phyloP scores from a whole-genome alignment of 768 basidiomycete species.

The Tulasnella sp. region DNA sequence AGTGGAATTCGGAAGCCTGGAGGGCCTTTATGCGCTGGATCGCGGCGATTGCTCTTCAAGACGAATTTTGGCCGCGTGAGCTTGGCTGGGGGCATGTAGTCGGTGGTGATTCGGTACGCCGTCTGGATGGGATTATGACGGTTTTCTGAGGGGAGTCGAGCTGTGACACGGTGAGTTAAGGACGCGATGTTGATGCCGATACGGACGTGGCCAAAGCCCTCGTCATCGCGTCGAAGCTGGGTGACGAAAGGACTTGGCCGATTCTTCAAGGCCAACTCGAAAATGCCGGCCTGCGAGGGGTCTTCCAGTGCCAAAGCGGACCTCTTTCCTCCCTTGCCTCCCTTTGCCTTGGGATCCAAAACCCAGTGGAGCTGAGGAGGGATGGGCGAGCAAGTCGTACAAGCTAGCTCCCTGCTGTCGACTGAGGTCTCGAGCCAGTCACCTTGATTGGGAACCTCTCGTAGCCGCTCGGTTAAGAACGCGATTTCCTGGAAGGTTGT shows the following conservation, averaged over 20 bases:
- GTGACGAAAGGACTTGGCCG: conserved; percentile 85
- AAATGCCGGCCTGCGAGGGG: conserved; percentile 78
- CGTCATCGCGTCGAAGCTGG: conserved; percentile 60
- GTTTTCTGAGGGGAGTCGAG: conserved; percentile 62
- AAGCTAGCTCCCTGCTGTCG: conserved; percentile 46
- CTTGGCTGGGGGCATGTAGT: conserved; percentile 62
- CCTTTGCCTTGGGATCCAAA: conserved; percentile 1
- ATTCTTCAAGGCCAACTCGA: conserved; percentile 80
- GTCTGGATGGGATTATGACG: conserved; percentile 46
- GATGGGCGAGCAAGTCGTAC: conserved; percentile 76
- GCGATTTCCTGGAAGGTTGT: conserved; percentile 73
- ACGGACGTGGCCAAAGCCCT: conserved; percentile 63
- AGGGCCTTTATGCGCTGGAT: conserved; percentile 68
- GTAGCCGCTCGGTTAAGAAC: conserved; percentile 83
- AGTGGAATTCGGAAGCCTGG: conserved; percentile 70
- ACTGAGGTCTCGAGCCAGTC: conserved; percentile 62
- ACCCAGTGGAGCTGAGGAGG: conserved; percentile 75
- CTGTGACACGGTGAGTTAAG: conserved; percentile 77
- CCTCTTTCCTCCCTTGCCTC: conserved; percentile 33
- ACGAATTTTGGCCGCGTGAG: conserved; percentile 59
- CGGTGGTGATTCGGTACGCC: conserved; percentile 79
- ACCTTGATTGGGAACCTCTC: conserved; percentile 64
- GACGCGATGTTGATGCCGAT: conserved; percentile 87
- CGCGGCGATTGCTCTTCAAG: conserved; percentile 70
- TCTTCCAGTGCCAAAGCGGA: conserved; percentile 70